A percentile compares a stretch with the other conserved stretches of the same genome.
Conservation (phyloP, 2,329 filamentous ascomycete species). For the Alternaria infectoria region DNA sequence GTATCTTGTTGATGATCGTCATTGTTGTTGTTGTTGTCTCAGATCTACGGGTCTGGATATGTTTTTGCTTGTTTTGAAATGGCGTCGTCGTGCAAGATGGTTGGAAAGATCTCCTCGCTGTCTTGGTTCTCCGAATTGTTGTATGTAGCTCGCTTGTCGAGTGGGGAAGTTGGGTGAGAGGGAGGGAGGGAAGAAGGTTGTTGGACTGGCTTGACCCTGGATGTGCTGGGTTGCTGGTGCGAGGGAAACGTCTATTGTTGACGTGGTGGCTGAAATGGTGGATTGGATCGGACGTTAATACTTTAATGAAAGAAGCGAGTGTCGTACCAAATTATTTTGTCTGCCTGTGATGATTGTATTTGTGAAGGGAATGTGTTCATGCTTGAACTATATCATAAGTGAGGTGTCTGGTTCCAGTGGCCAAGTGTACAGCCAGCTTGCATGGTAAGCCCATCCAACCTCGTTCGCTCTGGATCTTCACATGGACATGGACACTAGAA, state of each 20-base stretch:
- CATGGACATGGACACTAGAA: neutral
- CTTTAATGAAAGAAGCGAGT: constrained; percentile 13
- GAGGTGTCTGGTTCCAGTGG: neutral
- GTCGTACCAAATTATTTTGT: neutral
- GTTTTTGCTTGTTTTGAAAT: neutral
- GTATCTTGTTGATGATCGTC: neutral
- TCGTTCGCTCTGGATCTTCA: neutral
- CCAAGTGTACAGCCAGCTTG: neutral
- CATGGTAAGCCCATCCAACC: neutral
- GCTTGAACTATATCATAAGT: neutral
- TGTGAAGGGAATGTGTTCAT: neutral
- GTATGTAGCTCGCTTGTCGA: neutral
- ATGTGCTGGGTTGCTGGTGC: neutral
- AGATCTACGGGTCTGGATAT: constrained; percentile 4
- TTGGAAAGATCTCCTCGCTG: constrained; percentile 1
- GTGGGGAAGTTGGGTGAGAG: neutral
- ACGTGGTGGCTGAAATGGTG: constrained; percentile 1
- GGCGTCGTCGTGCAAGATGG: constrained; percentile 10
- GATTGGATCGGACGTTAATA: constrained; percentile 11
- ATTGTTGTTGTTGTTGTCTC: neutral
- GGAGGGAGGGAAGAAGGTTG: neutral
- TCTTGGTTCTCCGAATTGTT: neutral
- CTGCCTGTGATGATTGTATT: neutral
- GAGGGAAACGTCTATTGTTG: neutral
- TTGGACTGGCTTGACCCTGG: neutral